Percentiles rank a stretch among this genome's conserved stretches.
These are phyloP conservation scores for Aspergillus pseudoterreus DNA, from an alignment of 2,329 filamentous ascomycete species.

Conservation along the genomic window DNA sequence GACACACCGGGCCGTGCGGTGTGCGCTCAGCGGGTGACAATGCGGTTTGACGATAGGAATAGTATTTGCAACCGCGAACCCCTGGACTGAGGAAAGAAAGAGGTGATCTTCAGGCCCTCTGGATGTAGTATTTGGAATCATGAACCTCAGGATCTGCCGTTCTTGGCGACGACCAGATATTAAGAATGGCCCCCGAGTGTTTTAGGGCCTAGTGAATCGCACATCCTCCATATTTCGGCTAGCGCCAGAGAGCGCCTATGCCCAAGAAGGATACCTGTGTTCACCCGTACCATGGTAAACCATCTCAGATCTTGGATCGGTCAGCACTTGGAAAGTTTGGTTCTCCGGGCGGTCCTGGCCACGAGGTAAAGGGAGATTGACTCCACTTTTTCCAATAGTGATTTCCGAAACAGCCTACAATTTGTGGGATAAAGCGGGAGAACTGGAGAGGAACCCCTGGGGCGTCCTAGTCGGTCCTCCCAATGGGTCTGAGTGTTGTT, in stretches of 20 bases:
- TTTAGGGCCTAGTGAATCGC: conserved; percentile 12
- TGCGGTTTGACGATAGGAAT: too few species aligned
- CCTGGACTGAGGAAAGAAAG: neutral
- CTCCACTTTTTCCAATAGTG: conserved; percentile 11
- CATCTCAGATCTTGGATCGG: conserved; percentile 12
- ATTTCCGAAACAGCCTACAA: conserved; percentile 8
- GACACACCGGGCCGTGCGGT: neutral
- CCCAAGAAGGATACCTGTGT: conserved; percentile 5
- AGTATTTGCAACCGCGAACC: neutral
- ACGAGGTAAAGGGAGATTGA: conserved; percentile 16
- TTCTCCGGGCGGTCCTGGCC: conserved; percentile 15
- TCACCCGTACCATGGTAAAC: conserved; percentile 8
- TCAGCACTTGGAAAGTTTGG: conserved; percentile 7
- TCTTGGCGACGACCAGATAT: conserved; percentile 14
- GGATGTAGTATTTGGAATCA: conserved; percentile 9
- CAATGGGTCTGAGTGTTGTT: too few species aligned
- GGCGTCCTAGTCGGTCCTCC: neutral
- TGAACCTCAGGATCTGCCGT: conserved; percentile 14
- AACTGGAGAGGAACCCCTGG: conserved; percentile 3
- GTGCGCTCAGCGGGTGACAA: too few species aligned
- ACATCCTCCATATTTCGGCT: conserved; percentile 5
- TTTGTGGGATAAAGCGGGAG: conserved; percentile 7
- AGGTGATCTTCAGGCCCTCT: conserved; percentile 7
- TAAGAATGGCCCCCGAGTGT: conserved; percentile 10
- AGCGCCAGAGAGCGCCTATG: conserved; percentile 9